phyloP scores from a whole-genome alignment of 2,329 filamentous ascomycete species.

The Colletotrichum acutatum region DNA sequence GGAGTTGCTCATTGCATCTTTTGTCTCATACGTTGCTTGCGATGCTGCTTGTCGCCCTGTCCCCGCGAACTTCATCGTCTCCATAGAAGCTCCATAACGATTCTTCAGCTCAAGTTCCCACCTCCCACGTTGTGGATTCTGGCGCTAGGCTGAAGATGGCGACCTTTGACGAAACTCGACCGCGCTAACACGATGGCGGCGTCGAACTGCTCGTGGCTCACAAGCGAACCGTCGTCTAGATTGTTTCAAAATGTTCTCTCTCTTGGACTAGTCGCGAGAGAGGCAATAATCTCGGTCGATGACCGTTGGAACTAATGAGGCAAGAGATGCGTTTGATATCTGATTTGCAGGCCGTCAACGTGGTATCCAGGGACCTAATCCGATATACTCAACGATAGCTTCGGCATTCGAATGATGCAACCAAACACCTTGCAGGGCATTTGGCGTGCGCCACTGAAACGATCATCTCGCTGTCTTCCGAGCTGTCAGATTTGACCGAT shows the following conservation, averaged over 20 bases:
- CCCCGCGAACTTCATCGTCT: not conserved
- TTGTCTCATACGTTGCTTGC: not conserved
- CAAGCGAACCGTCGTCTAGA: not conserved
- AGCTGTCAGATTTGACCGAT: not conserved
- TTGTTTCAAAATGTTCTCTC: conserved; percentile 7
- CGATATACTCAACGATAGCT: not conserved
- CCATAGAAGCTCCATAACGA: not conserved
- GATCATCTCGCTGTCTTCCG: conserved; percentile 1
- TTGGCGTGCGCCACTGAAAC: conserved; percentile 21
- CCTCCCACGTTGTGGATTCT: not conserved
- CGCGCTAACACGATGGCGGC: not conserved
- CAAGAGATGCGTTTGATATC: not conserved
- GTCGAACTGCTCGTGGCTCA: conserved; percentile 5
- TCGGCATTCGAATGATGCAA: not conserved
- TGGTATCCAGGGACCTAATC: not conserved
- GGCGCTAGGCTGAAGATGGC: conserved; percentile 14
- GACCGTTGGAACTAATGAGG: conserved; percentile 4
- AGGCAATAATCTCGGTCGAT: not conserved
- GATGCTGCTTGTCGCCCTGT: not conserved
- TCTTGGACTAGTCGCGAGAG: not conserved
- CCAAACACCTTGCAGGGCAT: not conserved
- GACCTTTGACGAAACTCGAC: conserved; percentile 6
- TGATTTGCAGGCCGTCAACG: not conserved
- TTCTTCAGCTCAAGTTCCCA: conserved; percentile 5
- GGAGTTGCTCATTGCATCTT: not conserved